Evolutionary conservation across 805 yeast genomes (phyloP).

Genomic region (Saccharomycopsis olivae): DNA sequence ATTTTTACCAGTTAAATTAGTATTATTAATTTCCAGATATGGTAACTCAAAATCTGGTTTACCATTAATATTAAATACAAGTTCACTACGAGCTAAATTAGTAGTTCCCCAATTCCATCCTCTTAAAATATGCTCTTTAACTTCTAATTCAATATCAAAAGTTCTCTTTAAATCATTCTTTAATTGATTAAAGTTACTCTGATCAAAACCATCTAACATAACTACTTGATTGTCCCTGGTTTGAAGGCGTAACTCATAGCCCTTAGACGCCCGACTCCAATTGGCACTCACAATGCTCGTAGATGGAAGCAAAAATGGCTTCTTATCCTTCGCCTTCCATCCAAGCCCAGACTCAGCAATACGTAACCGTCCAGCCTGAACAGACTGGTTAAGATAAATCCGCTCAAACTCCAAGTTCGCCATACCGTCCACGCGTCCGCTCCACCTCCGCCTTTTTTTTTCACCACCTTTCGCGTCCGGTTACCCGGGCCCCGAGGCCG

Average conservation of each 20-base stretch:
- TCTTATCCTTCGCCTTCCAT: constrained; percentile 69
- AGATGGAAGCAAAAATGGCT: constrained; percentile 83
- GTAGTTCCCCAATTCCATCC: constrained; percentile 99
- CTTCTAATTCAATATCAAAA: constrained; percentile 65
- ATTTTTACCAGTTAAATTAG: constrained; percentile 82
- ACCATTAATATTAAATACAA: constrained; percentile 75
- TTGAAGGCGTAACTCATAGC: constrained; percentile 79
- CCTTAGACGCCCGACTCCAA: constrained; percentile 93
- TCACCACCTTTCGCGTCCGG: too few species aligned
- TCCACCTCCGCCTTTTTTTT: too few species aligned
- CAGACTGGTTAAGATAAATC: constrained; percentile 82
- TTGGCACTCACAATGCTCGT: constrained; percentile 68
- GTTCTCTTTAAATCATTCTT: constrained; percentile 77
- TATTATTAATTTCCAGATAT: constrained; percentile 65
- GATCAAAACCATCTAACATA: constrained; percentile 85
- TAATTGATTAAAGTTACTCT: constrained; percentile 67
- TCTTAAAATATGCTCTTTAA: constrained; percentile 81
- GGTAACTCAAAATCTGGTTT: constrained; percentile 91
- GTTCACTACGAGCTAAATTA: constrained; percentile 85
- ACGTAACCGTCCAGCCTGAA: constrained; percentile 79
- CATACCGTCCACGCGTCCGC: too few species aligned
- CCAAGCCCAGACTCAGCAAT: constrained; percentile 96
- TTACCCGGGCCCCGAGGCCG: too few species aligned
- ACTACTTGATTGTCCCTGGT: constrained; percentile 83
- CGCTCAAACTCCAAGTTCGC: constrained; percentile 70